A percentile compares a stretch with the other conserved stretches of the same genome.
Evolutionary conservation across 768 basidiomycete species (phyloP).

Genomic region (Serpula lacrymans): DNA sequence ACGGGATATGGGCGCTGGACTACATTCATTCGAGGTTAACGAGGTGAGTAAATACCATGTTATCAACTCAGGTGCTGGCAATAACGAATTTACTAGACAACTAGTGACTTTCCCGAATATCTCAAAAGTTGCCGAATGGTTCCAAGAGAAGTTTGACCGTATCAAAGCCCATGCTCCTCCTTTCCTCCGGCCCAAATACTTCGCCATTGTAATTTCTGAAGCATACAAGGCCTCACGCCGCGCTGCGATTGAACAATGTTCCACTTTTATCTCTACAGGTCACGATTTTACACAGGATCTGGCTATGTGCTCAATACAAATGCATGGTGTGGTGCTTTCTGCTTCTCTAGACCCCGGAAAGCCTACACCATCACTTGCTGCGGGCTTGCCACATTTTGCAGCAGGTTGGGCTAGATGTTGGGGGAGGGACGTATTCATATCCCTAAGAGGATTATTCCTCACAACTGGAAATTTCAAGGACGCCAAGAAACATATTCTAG

Average conservation of each 20-base stretch:
- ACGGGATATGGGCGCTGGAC: constrained; percentile 91
- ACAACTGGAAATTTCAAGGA: constrained; percentile 87
- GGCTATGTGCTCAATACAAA: constrained; percentile 80
- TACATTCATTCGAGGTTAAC: constrained; percentile 71
- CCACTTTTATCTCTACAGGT: constrained; percentile 82
- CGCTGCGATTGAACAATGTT: constrained; percentile 80
- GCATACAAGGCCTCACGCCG: constrained; percentile 91
- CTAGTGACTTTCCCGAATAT: constrained; percentile 63
- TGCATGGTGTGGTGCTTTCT: constrained; percentile 88
- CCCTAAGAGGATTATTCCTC: constrained; percentile 87
- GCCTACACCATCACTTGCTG: constrained; percentile 80
- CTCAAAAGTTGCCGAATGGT: constrained; percentile 72
- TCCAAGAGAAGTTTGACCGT: constrained; percentile 82
- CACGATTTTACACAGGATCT: constrained; percentile 89
- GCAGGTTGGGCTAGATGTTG: constrained; percentile 94
- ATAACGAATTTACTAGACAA: constrained; percentile 49
- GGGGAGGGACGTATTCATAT: constrained; percentile 95
- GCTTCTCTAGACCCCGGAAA: constrained; percentile 80
- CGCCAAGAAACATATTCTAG: constrained; percentile 86
- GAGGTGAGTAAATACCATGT: constrained; percentile 47
- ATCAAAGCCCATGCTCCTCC: constrained; percentile 72
- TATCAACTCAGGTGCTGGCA: constrained; percentile 11
- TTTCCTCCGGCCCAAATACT: constrained; percentile 94
- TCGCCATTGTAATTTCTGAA: constrained; percentile 84
- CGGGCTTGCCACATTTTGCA: constrained; percentile 93